A percentile compares a stretch with the other conserved stretches of the same genome.
Conservation (phyloP, 164 flowering plant genomes). For the Akebia trifoliata region DNA sequence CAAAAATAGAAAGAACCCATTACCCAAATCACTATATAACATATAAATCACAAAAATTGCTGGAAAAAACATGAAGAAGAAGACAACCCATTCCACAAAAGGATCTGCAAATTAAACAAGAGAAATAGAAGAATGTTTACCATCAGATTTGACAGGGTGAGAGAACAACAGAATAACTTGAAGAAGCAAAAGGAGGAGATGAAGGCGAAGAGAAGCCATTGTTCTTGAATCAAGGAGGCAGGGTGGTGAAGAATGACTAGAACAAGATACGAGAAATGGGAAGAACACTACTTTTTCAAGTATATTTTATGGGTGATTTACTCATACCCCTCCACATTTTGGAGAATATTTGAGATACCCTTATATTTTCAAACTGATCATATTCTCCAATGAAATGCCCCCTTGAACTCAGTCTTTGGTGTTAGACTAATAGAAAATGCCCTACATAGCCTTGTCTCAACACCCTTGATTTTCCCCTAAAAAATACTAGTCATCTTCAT, state of each 20-base stretch:
- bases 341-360: too few species aligned
- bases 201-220: slow-evolving; percentile 26
- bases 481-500: too few species aligned
- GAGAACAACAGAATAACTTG: slow-evolving; percentile 24
- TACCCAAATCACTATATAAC: slow-evolving; percentile 2
- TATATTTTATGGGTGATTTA: not conserved
- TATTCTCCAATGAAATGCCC: too few species aligned
- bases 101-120: slow-evolving; percentile 1
- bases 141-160: slow-evolving; percentile 27
- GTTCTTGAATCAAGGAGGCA: not conserved
- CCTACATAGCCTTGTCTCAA: too few species aligned
- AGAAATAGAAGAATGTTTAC: slow-evolving; percentile 17
- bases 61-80: too few species aligned
- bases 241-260: not conserved
- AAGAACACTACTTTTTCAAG: not conserved
- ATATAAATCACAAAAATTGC: not conserved
- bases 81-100: not conserved
- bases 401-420: too few species aligned
- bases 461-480: too few species aligned
- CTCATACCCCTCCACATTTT: too few species aligned
- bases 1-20: not conserved
- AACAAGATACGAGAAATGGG: slow-evolving; percentile 3
- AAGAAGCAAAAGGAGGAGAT: slow-evolving; percentile 25
- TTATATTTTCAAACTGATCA: too few species aligned
- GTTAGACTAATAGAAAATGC: too few species aligned